Evolutionary conservation across 2,329 filamentous ascomycete genomes (phyloP).

Genomic region (Orbilia javanica): DNA sequence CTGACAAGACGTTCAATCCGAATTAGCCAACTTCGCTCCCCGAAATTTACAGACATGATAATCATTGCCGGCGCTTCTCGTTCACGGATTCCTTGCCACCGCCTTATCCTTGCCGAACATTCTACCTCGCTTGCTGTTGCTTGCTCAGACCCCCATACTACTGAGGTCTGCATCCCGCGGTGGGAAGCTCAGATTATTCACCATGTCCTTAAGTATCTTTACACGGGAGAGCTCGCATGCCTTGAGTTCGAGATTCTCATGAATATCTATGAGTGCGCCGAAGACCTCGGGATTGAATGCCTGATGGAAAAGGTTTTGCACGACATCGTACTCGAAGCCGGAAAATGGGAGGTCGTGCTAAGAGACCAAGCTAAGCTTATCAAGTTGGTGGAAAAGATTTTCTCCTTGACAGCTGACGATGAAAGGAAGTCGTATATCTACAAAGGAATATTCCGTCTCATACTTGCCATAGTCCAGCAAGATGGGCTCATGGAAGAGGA

Average conservation of each 20-base stretch:
- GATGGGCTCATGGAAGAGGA: slow-evolving; percentile 16
- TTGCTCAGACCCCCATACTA: slow-evolving; percentile 29
- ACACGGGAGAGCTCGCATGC: slow-evolving; percentile 3
- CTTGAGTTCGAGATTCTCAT: slow-evolving; percentile 40
- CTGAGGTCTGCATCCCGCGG: slow-evolving; percentile 26
- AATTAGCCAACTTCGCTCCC: slow-evolving; percentile 30
- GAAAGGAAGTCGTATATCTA: slow-evolving; percentile 29
- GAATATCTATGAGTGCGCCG: slow-evolving; percentile 35
- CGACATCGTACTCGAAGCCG: slow-evolving; percentile 8
- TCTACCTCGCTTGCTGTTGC: slow-evolving; percentile 4
- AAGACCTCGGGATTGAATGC: slow-evolving; percentile 28
- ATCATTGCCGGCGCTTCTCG: slow-evolving; percentile 32
- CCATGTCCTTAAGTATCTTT: slow-evolving; percentile 31
- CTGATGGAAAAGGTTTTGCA: slow-evolving; percentile 44
- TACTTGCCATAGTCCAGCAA: slow-evolving; percentile 14
- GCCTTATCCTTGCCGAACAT: slow-evolving; percentile 40
- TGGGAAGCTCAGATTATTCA: slow-evolving; percentile 37
- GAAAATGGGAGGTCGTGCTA: slow-evolving; percentile 23
- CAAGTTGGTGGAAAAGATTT: slow-evolving; percentile 32
- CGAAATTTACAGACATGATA: slow-evolving; percentile 35
- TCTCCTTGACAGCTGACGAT: slow-evolving; percentile 21
- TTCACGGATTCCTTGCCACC: slow-evolving; percentile 26
- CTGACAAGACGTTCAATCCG: not conserved
- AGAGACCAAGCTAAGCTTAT: slow-evolving; percentile 7
- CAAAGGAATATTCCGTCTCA: slow-evolving; percentile 22